Percentiles rank a stretch among this genome's conserved stretches.
phyloP scores from a whole-genome alignment of 2,329 filamentous ascomycete genomes.

The Alternaria viburni region DNA sequence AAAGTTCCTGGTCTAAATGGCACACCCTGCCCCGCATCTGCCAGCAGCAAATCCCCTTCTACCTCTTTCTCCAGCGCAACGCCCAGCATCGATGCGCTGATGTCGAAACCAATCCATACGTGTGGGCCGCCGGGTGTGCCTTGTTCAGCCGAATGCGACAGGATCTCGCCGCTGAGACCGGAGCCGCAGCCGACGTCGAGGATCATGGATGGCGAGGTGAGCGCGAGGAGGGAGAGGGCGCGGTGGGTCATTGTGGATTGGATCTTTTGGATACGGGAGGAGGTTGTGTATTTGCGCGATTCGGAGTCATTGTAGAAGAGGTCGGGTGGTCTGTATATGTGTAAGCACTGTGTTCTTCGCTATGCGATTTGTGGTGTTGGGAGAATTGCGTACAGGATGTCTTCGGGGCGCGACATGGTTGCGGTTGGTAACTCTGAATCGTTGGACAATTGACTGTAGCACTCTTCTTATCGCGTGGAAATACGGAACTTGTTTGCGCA shows the following conservation, averaged over 20 bases:
- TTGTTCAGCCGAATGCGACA: slow-evolving; percentile 71
- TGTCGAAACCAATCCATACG: slow-evolving; percentile 96
- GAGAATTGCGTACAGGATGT: slow-evolving; percentile 72
- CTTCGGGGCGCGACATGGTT: slow-evolving; percentile 95
- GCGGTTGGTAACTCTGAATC: slow-evolving; percentile 18
- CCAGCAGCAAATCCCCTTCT: slow-evolving; percentile 90
- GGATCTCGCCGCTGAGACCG: slow-evolving; percentile 91
- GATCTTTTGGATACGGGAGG: slow-evolving; percentile 92
- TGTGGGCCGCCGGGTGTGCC: slow-evolving; percentile 77
- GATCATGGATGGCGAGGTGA: slow-evolving; percentile 80
- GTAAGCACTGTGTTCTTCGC: neutral
- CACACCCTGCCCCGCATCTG: slow-evolving; percentile 93
- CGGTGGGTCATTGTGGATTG: slow-evolving; percentile 94
- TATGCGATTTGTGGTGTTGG: slow-evolving; percentile 6
- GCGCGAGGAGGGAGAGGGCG: slow-evolving; percentile 87
- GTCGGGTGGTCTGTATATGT: slow-evolving; percentile 75
- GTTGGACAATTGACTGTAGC: neutral
- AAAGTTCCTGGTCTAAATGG: slow-evolving; percentile 92
- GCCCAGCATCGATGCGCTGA: slow-evolving; percentile 95
- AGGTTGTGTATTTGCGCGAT: slow-evolving; percentile 97
- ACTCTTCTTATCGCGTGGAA: neutral
- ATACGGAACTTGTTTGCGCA: neutral
- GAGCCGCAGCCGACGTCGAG: slow-evolving; percentile 97
- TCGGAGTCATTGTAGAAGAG: slow-evolving; percentile 97
- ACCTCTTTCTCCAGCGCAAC: slow-evolving; percentile 90